Percentiles rank a stretch among this genome's conserved stretches.
phyloP scores from a whole-genome alignment of 2,329 filamentous ascomycete genomes.

The Alternaria infectoria region DNA sequence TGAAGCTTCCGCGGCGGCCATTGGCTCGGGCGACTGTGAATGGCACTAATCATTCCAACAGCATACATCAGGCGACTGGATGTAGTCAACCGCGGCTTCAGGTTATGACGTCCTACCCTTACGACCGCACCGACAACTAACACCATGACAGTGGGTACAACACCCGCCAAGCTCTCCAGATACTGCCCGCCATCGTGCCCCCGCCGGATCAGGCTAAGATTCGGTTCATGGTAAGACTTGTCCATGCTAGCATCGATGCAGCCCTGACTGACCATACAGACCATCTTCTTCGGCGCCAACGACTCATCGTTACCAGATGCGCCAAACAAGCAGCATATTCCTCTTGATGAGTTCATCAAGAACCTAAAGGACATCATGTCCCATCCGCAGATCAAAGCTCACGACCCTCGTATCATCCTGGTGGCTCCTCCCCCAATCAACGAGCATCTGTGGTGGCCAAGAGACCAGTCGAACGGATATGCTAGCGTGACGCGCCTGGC shows the following conservation, averaged over 20 bases:
- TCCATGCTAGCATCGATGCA: not conserved
- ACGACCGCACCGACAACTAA: conserved; percentile 10
- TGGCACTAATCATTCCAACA: conserved; percentile 45
- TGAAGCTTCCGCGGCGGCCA: not conserved
- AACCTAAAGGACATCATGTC: conserved; percentile 76
- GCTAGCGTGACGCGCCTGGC: conserved; percentile 59
- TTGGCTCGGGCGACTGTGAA: not conserved
- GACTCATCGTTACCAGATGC: conserved; percentile 75
- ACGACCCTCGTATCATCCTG: conserved; percentile 75
- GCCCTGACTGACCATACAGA: conserved; percentile 53
- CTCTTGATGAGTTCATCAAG: conserved; percentile 73
- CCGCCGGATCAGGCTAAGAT: conserved; percentile 66
- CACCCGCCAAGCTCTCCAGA: conserved; percentile 73
- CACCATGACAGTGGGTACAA: conserved; percentile 71
- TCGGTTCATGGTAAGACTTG: conserved; percentile 65
- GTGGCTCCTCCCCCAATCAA: conserved; percentile 85
- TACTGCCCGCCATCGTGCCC: conserved; percentile 74
- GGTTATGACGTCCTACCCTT: conserved; percentile 46
- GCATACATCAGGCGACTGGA: conserved; percentile 80
- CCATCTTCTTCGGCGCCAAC: conserved; percentile 87
- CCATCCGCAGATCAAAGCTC: conserved; percentile 72
- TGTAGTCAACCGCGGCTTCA: conserved; percentile 86
- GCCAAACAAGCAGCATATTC: conserved; percentile 74
- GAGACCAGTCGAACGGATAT: conserved; percentile 49
- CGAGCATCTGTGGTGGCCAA: conserved; percentile 69